phyloP scores from a whole-genome alignment of 371 early-diverging fungal genomes.

The Mortierella sp. region DNA sequence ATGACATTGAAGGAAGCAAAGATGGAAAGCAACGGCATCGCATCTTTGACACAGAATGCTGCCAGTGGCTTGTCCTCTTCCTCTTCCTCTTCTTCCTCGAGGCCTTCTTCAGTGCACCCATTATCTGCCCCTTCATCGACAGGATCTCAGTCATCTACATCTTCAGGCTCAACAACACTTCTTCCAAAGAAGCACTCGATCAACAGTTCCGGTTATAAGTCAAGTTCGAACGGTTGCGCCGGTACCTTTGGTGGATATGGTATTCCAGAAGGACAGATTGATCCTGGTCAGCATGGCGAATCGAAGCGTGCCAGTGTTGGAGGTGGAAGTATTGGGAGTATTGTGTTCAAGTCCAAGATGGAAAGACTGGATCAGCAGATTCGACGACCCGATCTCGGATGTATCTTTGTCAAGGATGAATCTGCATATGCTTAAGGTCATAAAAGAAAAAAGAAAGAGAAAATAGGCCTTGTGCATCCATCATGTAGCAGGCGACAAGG shows the following conservation, averaged over 20 bases:
- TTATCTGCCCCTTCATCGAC: background rate
- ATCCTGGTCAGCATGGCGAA: constrained; percentile 36
- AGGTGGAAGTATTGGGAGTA: background rate
- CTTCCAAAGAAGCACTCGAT: constrained; percentile 1
- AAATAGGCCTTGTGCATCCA: background rate
- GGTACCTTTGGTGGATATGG: constrained; percentile 38
- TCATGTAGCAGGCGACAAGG: background rate
- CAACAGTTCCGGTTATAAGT: constrained; percentile 4
- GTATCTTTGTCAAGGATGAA: constrained; percentile 40
- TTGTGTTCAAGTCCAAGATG: constrained; percentile 17
- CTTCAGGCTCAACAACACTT: background rate
- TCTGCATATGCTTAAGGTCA: background rate
- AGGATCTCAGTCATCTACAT: background rate
- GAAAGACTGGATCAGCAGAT: constrained; percentile 48
- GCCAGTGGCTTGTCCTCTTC: no score
- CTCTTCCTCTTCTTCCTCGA: no score
- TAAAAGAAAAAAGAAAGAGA: background rate
- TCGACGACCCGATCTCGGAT: constrained; percentile 36
- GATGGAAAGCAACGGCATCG: background rate
- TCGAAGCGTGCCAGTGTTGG: constrained; percentile 21
- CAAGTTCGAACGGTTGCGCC: constrained; percentile 24
- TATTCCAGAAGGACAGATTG: constrained; percentile 40
- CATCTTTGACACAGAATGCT: background rate
- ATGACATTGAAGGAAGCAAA: background rate
- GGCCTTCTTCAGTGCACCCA: background rate